Percentiles rank a stretch among this genome's conserved stretches.
phyloP scores from a whole-genome alignment of 1,284 basidiomycete species.

The Abortiporus biennis region DNA sequence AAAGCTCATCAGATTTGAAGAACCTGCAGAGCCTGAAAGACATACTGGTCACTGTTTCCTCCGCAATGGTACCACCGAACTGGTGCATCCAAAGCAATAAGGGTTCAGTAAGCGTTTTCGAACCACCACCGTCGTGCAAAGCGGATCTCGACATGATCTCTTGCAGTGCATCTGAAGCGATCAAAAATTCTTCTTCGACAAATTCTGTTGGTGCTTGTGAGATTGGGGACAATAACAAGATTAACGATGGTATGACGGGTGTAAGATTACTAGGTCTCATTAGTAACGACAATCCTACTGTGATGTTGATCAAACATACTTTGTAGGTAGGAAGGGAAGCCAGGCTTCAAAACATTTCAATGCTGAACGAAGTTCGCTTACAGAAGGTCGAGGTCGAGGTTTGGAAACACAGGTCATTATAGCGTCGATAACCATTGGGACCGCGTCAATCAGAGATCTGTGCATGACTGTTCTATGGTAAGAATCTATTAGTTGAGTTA shows the following conservation, averaged over 20 bases:
- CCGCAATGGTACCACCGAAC: slow-evolving; percentile 49
- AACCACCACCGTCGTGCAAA: slow-evolving; percentile 66
- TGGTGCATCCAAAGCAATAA: slow-evolving; percentile 68
- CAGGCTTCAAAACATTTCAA: slow-evolving; percentile 79
- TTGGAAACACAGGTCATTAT: slow-evolving; percentile 46
- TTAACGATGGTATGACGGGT: slow-evolving; percentile 55
- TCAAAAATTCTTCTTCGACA: slow-evolving; percentile 49
- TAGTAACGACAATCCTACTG: slow-evolving; percentile 3
- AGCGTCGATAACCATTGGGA: slow-evolving; percentile 64
- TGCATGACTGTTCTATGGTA: slow-evolving; percentile 51
- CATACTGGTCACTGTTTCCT: slow-evolving; percentile 37
- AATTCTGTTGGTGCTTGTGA: slow-evolving; percentile 24
- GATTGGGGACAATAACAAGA: slow-evolving; percentile 50
- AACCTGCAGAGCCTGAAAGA: slow-evolving; percentile 1
- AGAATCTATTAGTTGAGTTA: neutral
- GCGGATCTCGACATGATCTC: slow-evolving; percentile 74
- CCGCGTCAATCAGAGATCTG: slow-evolving; percentile 55
- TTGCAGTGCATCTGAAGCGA: slow-evolving; percentile 67
- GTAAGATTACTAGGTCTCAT: slow-evolving; percentile 46
- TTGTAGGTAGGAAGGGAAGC: slow-evolving; percentile 64
- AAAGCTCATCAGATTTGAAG: neutral
- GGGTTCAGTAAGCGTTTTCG: slow-evolving; percentile 73
- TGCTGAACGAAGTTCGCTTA: slow-evolving; percentile 60
- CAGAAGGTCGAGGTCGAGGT: slow-evolving; percentile 20
- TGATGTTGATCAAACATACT: slow-evolving; percentile 36